These are phyloP conservation scores for Penicillium sp. DNA, from an alignment of 2,329 filamentous ascomycete species.

Conservation along the genomic window DNA sequence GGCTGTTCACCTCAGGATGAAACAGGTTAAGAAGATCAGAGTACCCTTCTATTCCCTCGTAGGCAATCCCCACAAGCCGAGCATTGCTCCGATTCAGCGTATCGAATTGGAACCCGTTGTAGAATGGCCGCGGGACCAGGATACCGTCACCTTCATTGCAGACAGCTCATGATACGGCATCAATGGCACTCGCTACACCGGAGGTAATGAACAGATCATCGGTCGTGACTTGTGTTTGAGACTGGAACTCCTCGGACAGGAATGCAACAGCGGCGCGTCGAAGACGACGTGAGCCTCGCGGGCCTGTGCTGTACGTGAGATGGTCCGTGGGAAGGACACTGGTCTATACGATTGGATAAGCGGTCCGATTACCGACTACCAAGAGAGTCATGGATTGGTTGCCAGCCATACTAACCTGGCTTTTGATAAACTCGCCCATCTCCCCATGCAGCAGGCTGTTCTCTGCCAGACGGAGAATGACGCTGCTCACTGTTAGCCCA, in stretches of 20 bases:
- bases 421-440: neutral
- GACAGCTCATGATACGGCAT: neutral
- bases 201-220: neutral
- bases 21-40: neutral
- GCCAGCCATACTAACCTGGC: neutral
- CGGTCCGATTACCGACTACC: too few species aligned
- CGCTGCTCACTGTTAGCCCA: too few species aligned
- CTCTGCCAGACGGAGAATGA: conserved; percentile 4
- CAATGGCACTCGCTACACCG: neutral
- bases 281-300: conserved; percentile 2
- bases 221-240: neutral
- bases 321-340: neutral
- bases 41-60: neutral
- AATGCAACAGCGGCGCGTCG: neutral
- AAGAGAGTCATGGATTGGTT: neutral
- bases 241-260: neutral
- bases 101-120: conserved; percentile 1
- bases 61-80: neutral
- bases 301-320: conserved; percentile 2
- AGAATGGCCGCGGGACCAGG: conserved; percentile 2
- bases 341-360: neutral
- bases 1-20: neutral
- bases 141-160: conserved; percentile 2
- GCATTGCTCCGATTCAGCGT: neutral
- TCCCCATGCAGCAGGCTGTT: conserved; percentile 4